Evolutionary conservation across 2,329 filamentous ascomycete species (phyloP).

Genomic region (Fusarium sp.): DNA sequence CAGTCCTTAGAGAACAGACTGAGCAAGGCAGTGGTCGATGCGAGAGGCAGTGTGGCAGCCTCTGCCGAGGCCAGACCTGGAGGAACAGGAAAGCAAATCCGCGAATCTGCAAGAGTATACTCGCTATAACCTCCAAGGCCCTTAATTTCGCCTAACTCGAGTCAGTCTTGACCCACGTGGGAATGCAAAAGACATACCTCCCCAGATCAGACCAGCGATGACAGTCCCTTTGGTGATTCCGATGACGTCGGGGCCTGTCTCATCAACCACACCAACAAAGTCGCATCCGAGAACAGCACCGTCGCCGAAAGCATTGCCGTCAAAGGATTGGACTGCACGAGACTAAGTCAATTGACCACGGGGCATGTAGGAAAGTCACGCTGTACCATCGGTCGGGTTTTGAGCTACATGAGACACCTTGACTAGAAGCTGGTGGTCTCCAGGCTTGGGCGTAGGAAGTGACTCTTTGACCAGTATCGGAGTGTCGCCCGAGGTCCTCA

Average conservation of each 20-base stretch:
- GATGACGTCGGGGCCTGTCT: constrained; percentile 43
- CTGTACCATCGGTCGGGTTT: neutral
- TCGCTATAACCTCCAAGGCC: constrained; percentile 54
- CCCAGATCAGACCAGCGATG: constrained; percentile 46
- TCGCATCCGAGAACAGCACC: constrained; percentile 53
- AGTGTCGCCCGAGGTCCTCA: neutral
- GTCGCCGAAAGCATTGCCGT: constrained; percentile 52
- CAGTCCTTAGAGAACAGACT: constrained; percentile 54
- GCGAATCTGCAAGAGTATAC: constrained; percentile 55
- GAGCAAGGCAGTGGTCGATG: constrained; percentile 53
- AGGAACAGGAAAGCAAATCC: constrained; percentile 55
- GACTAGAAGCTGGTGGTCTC: neutral
- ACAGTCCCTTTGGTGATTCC: constrained; percentile 35
- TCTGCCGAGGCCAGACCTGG: constrained; percentile 42
- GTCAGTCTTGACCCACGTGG: neutral
- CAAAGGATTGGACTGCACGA: constrained; percentile 37
- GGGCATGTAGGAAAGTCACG: neutral
- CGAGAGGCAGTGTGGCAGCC: constrained; percentile 55
- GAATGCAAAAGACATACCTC: constrained; percentile 34
- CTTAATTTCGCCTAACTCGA: constrained; percentile 35
- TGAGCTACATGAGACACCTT: neutral
- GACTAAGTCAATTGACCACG: neutral
- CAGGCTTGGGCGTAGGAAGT: neutral
- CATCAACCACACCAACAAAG: constrained; percentile 52
- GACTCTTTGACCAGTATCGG: neutral